Evolutionary conservation across 2,329 filamentous ascomycete species (phyloP).

Genomic region (Pseudocercospora vitis): DNA sequence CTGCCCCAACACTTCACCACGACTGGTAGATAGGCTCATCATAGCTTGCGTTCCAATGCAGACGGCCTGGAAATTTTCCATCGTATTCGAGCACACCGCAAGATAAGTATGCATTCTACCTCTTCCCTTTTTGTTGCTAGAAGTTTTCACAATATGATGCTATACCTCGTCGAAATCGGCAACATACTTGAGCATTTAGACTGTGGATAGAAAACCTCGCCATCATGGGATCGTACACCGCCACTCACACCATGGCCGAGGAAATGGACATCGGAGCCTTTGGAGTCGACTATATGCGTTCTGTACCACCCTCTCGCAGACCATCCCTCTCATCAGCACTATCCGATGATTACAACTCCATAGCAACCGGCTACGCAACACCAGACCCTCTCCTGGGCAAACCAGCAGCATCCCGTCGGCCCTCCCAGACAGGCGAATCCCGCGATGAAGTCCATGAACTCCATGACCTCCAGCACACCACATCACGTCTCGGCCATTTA

Average conservation of each 20-base stretch:
- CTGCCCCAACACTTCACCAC: not conserved
- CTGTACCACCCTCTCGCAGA: constrained; percentile 13
- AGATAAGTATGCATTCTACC: constrained; percentile 1
- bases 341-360: constrained; percentile 16
- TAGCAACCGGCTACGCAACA: constrained; percentile 19
- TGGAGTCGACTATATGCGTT: constrained; percentile 21
- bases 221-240: constrained; percentile 7
- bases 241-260: no score
- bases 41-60: not conserved
- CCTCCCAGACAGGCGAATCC: constrained; percentile 15
- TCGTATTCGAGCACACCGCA: not conserved
- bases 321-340: constrained; percentile 11
- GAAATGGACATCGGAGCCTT: constrained; percentile 16
- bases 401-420: constrained; percentile 13
- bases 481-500: constrained; percentile 16
- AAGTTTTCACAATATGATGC: no score
- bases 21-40: constrained; percentile 9
- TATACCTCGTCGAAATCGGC: constrained; percentile 12
- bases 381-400: constrained; percentile 20
- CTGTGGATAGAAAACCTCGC: constrained; percentile 12
- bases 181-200: constrained; percentile 23
- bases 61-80: constrained; percentile 3
- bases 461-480: constrained; percentile 7
- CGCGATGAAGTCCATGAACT: constrained; percentile 20
- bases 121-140: no score